Conservation (phyloP, 345 rosid species). For the Passiflora organensis region DNA sequence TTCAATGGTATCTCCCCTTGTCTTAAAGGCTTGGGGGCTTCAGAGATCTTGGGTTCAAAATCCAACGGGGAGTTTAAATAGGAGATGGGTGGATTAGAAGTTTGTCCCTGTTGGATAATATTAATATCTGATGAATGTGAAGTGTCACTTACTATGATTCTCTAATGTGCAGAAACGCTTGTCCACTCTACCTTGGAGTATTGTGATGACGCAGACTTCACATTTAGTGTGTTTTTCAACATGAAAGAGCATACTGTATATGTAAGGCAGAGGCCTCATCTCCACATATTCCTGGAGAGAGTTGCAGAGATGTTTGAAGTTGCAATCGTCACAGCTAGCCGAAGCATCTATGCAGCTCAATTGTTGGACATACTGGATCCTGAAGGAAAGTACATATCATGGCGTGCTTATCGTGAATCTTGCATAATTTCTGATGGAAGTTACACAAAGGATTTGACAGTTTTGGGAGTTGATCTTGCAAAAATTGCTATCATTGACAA, state of each 20-base stretch:
- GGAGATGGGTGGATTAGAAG: too few relatives aligned
- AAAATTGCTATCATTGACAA: conserved; percentile 93
- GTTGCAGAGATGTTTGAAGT: conserved; percentile 85
- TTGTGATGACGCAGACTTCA: conserved; percentile 74
- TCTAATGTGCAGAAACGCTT: conserved; percentile 66
- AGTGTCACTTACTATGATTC: conserved; percentile 10
- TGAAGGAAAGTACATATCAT: conserved; percentile 65
- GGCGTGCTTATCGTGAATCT: conserved; percentile 75
- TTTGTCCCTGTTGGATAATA: too few relatives aligned
- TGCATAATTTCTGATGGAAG: conserved; percentile 81
- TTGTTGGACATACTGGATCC: conserved; percentile 81
- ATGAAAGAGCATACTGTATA: conserved; percentile 83
- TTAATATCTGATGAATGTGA: too few relatives aligned
- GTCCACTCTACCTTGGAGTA: conserved; percentile 84
- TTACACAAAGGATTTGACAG: conserved; percentile 88
- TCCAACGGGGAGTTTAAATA: too few relatives aligned
- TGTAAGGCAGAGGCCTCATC: conserved; percentile 83
- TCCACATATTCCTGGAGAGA: conserved; percentile 70
- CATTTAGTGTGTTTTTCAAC: conserved; percentile 77
- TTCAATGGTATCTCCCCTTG: too few relatives aligned
- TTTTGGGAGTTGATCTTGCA: conserved; percentile 90
- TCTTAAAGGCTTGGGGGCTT: too few relatives aligned
- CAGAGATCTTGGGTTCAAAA: too few relatives aligned
- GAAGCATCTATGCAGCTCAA: conserved; percentile 81
- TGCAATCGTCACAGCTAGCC: conserved; percentile 90